Conservation (phyloP, 1,139 yeast genomes). For the Geotrichum siamense region DNA sequence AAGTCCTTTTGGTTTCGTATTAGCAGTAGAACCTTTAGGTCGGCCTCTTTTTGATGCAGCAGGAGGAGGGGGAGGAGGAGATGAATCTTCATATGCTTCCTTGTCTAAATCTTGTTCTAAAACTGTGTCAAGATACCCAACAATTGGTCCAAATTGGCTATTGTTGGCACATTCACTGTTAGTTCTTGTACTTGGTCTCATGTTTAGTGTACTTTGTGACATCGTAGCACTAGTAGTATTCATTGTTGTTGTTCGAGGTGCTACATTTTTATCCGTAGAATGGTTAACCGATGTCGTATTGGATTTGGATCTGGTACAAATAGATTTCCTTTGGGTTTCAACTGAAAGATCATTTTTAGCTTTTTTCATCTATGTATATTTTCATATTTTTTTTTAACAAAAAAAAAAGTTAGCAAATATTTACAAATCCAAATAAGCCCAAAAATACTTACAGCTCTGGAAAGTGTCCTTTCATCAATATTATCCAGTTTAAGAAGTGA, state of each 20-base stretch:
- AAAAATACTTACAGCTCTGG: conserved; percentile 10
- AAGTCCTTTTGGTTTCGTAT: neutral
- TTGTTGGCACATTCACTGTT: too few relatives aligned
- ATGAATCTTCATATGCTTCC: neutral
- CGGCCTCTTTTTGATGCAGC: neutral
- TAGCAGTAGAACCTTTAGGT: neutral
- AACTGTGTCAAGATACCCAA: neutral
- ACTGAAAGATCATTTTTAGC: conserved; percentile 13
- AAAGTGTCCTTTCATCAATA: conserved; percentile 23
- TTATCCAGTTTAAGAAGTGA: conserved; percentile 44
- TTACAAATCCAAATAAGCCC: neutral
- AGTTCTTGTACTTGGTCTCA: neutral
- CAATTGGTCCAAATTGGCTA: neutral
- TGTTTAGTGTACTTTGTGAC: neutral
- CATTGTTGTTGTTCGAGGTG: neutral
- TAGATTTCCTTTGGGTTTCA: conserved; percentile 9
- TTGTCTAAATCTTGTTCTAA: neutral
- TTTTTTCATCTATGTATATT: conserved; percentile 16
- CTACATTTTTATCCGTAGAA: neutral
- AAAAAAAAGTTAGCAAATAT: neutral
- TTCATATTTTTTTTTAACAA: too few relatives aligned
- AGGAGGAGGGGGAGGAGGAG: neutral
- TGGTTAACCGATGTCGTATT: neutral
- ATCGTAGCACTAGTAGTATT: neutral
- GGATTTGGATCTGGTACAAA: too few relatives aligned